Evolutionary conservation across 306 rosid species (phyloP).

Genomic region (Morella rubra): DNA sequence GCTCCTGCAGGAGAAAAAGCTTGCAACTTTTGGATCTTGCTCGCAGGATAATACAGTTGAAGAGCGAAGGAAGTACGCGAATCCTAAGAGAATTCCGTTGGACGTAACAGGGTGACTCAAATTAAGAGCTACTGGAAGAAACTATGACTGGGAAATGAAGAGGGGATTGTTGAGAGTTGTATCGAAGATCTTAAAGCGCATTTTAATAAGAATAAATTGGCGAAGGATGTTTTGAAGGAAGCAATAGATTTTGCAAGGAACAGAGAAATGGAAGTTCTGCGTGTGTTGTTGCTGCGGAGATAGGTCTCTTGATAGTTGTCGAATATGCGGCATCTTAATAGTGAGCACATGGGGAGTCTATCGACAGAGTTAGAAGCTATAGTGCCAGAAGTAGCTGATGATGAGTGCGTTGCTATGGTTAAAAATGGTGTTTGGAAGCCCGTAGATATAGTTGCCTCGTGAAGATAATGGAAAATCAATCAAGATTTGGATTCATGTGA

Average conservation of each 20-base stretch:
- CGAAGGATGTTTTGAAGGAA: background rate
- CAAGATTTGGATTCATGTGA: background rate
- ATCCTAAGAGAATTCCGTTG: too few relatives aligned
- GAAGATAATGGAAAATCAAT: background rate
- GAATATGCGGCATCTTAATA: background rate
- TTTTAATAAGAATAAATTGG: background rate
- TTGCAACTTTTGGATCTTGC: background rate
- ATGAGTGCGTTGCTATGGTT: background rate
- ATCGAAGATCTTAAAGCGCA: background rate
- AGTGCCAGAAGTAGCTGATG: background rate
- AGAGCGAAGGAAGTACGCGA: background rate
- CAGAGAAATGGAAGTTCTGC: background rate
- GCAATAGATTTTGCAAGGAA: background rate
- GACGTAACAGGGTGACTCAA: too few relatives aligned
- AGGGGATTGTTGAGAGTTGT: background rate
- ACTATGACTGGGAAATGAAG: background rate
- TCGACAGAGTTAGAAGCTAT: background rate
- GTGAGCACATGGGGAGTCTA: background rate
- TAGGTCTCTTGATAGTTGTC: background rate
- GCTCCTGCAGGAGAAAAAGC: background rate
- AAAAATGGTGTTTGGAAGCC: background rate
- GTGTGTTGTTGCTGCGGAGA: background rate
- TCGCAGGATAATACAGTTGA: background rate
- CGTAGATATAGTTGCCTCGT: background rate
- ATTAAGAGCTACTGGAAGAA: background rate